phyloP scores from a whole-genome alignment of 805 yeast genomes.

The Candida montana region DNA sequence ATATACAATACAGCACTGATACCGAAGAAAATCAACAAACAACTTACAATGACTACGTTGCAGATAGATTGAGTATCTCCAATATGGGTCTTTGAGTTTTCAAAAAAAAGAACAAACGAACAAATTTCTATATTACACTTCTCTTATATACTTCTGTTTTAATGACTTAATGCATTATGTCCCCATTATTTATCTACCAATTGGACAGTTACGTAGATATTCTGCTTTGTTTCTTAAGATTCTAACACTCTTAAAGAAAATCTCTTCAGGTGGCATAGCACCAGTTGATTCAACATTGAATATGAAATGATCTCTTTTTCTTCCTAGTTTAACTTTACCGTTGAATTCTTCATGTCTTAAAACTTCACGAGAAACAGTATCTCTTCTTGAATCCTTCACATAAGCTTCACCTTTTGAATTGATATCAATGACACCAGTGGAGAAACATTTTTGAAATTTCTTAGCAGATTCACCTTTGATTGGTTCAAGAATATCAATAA shows the following conservation, averaged over 20 bases:
- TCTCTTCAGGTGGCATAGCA: conserved; percentile 95
- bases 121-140: background rate
- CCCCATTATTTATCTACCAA: conserved; percentile 37
- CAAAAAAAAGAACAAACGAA: background rate
- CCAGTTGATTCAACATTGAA: conserved; percentile 94
- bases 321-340: conserved; percentile 85
- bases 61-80: conserved; percentile 10
- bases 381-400: conserved; percentile 87
- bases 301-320: conserved; percentile 87
- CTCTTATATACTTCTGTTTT: background rate
- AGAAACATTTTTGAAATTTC: conserved; percentile 84
- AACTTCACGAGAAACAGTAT: conserved; percentile 95
- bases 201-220: conserved; percentile 73
- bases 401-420: conserved; percentile 62
- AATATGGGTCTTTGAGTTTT: background rate
- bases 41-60: conserved; percentile 3
- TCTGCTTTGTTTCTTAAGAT: conserved; percentile 82
- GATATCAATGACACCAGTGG: conserved; percentile 85
- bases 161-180: conserved; percentile 4
- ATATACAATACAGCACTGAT: conserved; percentile 9
- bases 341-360: conserved; percentile 88
- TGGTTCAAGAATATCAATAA: conserved; percentile 68
- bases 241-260: conserved; percentile 84
- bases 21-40: conserved; percentile 2
- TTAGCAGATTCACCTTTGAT: conserved; percentile 72